Evolutionary conservation across 768 basidiomycete genomes (phyloP).

Genomic region (Clavaria fumosa): DNA sequence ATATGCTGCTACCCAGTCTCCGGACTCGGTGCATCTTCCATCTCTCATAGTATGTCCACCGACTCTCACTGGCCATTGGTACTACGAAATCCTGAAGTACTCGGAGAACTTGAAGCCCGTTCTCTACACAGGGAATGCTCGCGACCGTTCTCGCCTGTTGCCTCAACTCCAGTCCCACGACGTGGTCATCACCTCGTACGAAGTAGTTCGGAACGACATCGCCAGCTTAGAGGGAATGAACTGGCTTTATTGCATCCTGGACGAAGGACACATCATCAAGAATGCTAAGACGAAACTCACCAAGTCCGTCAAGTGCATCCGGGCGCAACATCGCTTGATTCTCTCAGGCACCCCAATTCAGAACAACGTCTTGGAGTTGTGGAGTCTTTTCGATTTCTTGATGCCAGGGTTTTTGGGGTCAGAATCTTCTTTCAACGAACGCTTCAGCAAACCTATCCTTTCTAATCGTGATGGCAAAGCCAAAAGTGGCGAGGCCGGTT

Average conservation of each 20-base stretch:
- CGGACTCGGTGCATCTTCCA: slow-evolving; percentile 74
- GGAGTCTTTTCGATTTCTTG: slow-evolving; percentile 97
- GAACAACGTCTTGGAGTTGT: slow-evolving; percentile 95
- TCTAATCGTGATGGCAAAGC: slow-evolving; percentile 91
- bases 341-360: slow-evolving; percentile 97
- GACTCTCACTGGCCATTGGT: slow-evolving; percentile 97
- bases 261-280: slow-evolving; percentile 98
- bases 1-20: slow-evolving; percentile 45
- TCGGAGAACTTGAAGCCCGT: slow-evolving; percentile 70
- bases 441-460: slow-evolving; percentile 90
- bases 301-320: slow-evolving; percentile 84
- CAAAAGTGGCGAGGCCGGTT: slow-evolving; percentile 89
- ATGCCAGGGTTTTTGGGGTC: slow-evolving; percentile 99
- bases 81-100: slow-evolving; percentile 93
- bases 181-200: slow-evolving; percentile 94
- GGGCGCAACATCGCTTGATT: slow-evolving; percentile 85
- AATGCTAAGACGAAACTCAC: slow-evolving; percentile 97
- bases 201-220: slow-evolving; percentile 93
- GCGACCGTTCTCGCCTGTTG: slow-evolving; percentile 61
- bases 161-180: slow-evolving; percentile 57
- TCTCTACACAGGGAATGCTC: slow-evolving; percentile 76
- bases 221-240: slow-evolving; percentile 50
- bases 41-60: slow-evolving; percentile 95
- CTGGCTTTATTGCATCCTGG: slow-evolving; percentile 94
- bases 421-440: slow-evolving; percentile 85